phyloP scores from a whole-genome alignment of 169 alveolate genomes.

The Cyclospora cayetanensis region DNA sequence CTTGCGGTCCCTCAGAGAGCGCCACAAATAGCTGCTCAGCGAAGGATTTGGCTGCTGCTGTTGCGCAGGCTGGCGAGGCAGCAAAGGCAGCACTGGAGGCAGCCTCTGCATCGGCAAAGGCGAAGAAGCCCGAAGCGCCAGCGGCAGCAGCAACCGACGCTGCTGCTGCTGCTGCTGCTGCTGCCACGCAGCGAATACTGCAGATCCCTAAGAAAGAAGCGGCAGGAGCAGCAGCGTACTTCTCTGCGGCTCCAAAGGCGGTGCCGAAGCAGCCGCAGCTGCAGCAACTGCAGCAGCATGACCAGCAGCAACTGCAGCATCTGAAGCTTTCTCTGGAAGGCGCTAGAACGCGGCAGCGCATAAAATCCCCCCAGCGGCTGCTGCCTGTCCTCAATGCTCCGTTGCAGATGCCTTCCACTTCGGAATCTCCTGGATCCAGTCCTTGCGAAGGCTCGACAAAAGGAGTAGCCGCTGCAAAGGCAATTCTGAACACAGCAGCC shows the following conservation, averaged over 20 bases:
- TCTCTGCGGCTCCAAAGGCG: neutral
- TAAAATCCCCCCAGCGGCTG: conserved; percentile 41
- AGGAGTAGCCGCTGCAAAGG: conserved; percentile 31
- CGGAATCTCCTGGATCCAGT: neutral
- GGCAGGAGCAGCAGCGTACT: conserved; percentile 25
- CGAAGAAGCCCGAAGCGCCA: neutral
- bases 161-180: neutral
- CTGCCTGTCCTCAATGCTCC: conserved; percentile 23
- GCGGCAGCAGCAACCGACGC: neutral
- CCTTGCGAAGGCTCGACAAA: neutral
- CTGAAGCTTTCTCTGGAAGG: neutral
- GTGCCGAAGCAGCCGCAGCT: conserved; percentile 23
- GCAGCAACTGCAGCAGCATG: conserved; percentile 39
- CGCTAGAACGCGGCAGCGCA: neutral
- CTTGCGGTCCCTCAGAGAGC: neutral
- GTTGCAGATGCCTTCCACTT: neutral
- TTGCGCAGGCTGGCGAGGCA: neutral
- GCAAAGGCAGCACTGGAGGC: conserved; percentile 5
- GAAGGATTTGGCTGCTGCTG: neutral
- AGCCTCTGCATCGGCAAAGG: too few species aligned
- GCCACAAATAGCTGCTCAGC: neutral
- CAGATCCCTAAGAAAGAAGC: neutral
- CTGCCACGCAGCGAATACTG: neutral
- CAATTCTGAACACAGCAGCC: neutral
- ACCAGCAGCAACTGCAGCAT: conserved; percentile 17